Evolutionary conservation across 2,329 filamentous ascomycete genomes (phyloP), one percentile per base, ranked within the genome.

Genomic region (Arthrobotrys iridis): DNA sequence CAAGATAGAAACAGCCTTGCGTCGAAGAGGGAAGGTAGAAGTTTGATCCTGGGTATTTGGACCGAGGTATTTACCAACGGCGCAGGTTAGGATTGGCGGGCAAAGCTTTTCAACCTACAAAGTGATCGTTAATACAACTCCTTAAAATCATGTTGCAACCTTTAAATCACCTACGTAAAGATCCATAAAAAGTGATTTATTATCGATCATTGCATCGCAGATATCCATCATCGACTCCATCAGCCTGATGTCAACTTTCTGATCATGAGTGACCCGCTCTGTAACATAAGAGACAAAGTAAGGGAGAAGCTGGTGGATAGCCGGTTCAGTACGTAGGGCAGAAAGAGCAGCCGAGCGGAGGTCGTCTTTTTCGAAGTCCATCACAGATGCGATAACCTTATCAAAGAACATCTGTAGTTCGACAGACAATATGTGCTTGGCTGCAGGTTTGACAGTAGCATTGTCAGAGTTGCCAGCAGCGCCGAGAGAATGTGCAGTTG

Each of bases 401-500:
- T 97, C 93, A 81, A 98, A 99, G 84, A 97, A 97, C 33, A 98
- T 88, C 77, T 96, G 93, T 20, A 98, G 88, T 83, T 99, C 95
- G 83, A 97, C 96, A 78, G 93, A 96, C 46, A 99, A 88, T 55
- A 97, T 91, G 81, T 99, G 95, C 83, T 98, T 98, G 77, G 99
- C 93, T 10, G 93, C 86, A 1, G 95, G 94, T 81, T 94, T 94
- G 83, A 96, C 90, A 43, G 89, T 87, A 65, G 93, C 87, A 78
- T 91, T 93, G 79, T 97, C 93, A 8, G 64, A 67, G 80, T 91
- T 90, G 50, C 93, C 93, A 78, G 93, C 88, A 13, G 92, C 92
- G 24, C 93, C 91, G 43, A 97, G 86, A 46, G 92, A 91, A 3
- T 91, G 90, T 80, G 96, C 97, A 20, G 92, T 92, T 77, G 92